Evolutionary conservation across 768 basidiomycete genomes (phyloP).

Genomic region (Trametes cingulata): DNA sequence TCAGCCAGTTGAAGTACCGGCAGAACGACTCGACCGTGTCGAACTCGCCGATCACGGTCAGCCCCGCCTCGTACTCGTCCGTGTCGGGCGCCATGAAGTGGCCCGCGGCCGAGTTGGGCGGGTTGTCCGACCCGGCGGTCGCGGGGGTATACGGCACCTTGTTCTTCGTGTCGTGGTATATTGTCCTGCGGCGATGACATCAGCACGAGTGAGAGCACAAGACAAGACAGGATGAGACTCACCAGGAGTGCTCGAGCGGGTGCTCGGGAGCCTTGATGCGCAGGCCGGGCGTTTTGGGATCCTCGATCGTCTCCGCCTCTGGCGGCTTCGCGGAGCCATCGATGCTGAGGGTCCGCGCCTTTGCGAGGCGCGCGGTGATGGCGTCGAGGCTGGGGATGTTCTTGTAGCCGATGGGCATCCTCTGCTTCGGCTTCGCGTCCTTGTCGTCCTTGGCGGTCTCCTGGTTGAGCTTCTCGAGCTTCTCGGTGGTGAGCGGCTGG

Average conservation of each 20-base stretch:
- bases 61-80: constrained; percentile 79
- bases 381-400: constrained; percentile 85
- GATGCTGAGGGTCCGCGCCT: constrained; percentile 59
- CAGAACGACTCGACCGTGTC: constrained; percentile 89
- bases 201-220: too few relatives aligned
- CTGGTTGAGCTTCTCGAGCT: constrained; percentile 62
- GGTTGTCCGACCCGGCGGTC: constrained; percentile 22
- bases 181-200: constrained; percentile 56
- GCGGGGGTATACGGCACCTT: constrained; percentile 62
- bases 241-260: constrained; percentile 85
- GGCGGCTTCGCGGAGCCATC: constrained; percentile 69
- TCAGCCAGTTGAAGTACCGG: constrained; percentile 92
- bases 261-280: constrained; percentile 73
- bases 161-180: constrained; percentile 87
- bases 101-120: constrained; percentile 19
- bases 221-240: constrained; percentile 26
- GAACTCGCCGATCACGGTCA: constrained; percentile 87
- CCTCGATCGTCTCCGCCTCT: constrained; percentile 76
- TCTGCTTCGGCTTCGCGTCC: constrained; percentile 38
- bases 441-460: constrained; percentile 40
- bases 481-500: constrained; percentile 65
- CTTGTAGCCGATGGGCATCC: constrained; percentile 70
- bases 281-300: constrained; percentile 79
- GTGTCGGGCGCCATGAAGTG: constrained; percentile 56
- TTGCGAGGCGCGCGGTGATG: constrained; percentile 78